These are phyloP conservation scores for Takashimella koratensis DNA, from an alignment of 1,284 basidiomycete species.

Conservation along the genomic window DNA sequence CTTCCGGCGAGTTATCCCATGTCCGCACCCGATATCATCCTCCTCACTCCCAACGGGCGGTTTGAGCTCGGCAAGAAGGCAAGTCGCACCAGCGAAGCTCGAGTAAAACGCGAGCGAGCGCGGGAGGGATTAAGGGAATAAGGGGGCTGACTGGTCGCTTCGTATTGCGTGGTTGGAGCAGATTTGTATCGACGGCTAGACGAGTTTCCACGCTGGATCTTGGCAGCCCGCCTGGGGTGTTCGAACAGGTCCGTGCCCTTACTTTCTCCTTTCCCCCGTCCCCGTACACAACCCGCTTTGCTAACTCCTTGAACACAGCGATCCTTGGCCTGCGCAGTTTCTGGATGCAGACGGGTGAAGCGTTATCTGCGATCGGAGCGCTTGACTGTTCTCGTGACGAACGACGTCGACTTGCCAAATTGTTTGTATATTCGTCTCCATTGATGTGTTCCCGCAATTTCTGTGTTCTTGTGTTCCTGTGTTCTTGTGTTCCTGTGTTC, in stretches of 20 bases:
- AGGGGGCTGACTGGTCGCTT: no score
- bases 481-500: neutral
- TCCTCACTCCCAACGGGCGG: conserved; percentile 90
- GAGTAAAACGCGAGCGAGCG: neutral
- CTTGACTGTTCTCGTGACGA: conserved; percentile 76
- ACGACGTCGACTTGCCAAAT: conserved; percentile 69
- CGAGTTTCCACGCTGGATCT: conserved; percentile 57
- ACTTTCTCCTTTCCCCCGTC: no score
- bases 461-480: neutral
- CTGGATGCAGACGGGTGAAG: conserved; percentile 82
- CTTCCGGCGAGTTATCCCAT: conserved; percentile 93
- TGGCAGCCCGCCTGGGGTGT: conserved; percentile 99
- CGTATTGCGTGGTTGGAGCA: conserved; percentile 41
- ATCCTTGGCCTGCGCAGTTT: conserved; percentile 88
- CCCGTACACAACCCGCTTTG: no score
- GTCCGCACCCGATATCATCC: conserved; percentile 86
- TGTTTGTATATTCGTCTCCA: no score
- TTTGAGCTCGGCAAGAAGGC: conserved; percentile 96
- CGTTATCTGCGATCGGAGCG: conserved; percentile 84
- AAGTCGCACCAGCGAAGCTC: conserved; percentile 36
- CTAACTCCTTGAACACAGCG: no score
- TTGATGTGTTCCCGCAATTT: no score
- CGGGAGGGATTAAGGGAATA: no score
- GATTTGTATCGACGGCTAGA: conserved; percentile 88
- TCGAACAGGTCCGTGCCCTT: no score